These are phyloP conservation scores for Blastomyces parvus DNA, from an alignment of 2,329 filamentous ascomycete genomes.

Conservation along the genomic window DNA sequence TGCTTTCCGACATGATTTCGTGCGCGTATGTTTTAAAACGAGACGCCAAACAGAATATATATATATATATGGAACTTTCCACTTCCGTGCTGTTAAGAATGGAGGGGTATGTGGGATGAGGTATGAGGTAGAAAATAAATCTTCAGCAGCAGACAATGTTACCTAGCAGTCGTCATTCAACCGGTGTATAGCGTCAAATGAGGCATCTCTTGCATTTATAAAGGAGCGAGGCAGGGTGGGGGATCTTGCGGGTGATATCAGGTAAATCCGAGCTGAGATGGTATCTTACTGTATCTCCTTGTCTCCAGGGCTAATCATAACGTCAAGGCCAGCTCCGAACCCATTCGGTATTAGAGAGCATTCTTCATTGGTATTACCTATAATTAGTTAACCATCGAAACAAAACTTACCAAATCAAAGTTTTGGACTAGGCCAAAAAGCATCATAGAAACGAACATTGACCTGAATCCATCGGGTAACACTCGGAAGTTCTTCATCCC, in stretches of 20 bases:
- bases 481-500: background rate
- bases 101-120: too few relatives aligned
- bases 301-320: background rate
- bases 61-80: too few relatives aligned
- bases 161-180: background rate
- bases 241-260: background rate
- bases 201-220: too few relatives aligned
- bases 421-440: background rate
- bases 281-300: background rate
- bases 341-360: background rate
- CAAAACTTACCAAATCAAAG: background rate
- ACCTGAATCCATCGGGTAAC: too few relatives aligned
- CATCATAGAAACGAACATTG: background rate
- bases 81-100: too few relatives aligned
- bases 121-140: too few relatives aligned
- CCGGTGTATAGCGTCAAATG: background rate
- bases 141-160: too few relatives aligned
- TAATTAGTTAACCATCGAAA: background rate
- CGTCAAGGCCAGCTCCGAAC: background rate
- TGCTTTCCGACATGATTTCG: background rate
- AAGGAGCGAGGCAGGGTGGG: too few relatives aligned
- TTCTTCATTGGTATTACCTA: background rate
- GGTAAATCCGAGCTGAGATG: background rate
- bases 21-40: background rate
- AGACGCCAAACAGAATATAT: too few relatives aligned